Conservation (phyloP, 179 eudicot species). For the Sideroxylon spinosum region DNA sequence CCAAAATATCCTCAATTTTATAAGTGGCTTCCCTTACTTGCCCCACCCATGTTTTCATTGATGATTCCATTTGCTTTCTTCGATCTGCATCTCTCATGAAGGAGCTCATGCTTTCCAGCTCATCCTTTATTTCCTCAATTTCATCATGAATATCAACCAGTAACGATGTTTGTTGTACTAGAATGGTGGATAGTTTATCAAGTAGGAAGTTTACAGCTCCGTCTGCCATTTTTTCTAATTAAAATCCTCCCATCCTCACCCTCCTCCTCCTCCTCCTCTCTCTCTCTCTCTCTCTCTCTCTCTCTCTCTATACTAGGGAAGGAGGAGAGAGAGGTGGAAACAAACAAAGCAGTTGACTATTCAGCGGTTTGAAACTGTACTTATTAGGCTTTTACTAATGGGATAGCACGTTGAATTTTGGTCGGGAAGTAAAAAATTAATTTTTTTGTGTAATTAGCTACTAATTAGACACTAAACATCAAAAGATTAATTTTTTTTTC, state of each 20-base stretch:
- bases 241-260: background rate
- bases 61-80: conserved; percentile 19
- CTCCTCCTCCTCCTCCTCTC: background rate
- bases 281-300: background rate
- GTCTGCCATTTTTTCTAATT: conserved; percentile 30
- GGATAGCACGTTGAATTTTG: too few species aligned
- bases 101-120: conserved; percentile 34
- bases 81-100: conserved; percentile 34
- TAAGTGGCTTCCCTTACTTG: conserved; percentile 29
- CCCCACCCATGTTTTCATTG: conserved; percentile 33
- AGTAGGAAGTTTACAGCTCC: conserved; percentile 29
- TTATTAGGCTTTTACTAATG: too few species aligned
- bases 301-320: background rate
- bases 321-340: background rate
- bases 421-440: too few species aligned
- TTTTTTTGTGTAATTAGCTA: too few species aligned
- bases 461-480: too few species aligned
- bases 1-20: conserved; percentile 27
- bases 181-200: conserved; percentile 19
- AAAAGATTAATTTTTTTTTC: too few species aligned
- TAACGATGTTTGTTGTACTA: conserved; percentile 24
- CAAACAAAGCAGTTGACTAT: background rate
- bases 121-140: conserved; percentile 28
- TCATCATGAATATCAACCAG: conserved; percentile 23
- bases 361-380: background rate